Conservation (phyloP, 208 protist species). For the Acanthamoeba lenticulata region DNA sequence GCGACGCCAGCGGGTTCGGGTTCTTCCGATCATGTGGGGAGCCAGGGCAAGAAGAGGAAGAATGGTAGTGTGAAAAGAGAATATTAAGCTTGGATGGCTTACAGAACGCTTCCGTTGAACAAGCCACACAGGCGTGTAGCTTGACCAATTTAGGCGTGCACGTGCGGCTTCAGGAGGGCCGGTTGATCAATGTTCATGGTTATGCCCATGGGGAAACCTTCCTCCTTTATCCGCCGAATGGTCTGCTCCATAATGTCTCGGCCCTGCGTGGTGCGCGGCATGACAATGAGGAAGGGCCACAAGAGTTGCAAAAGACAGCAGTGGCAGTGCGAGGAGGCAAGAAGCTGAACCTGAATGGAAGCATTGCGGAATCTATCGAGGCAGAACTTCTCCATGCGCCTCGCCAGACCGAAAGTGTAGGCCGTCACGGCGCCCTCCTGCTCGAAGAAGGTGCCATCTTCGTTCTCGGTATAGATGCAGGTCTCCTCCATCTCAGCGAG, state of each 20-base stretch:
- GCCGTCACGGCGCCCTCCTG: slow-evolving; percentile 72
- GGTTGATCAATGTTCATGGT: neutral
- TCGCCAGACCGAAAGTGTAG: slow-evolving; percentile 67
- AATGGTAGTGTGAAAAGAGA: neutral
- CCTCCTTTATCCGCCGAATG: neutral
- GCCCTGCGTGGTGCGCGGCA: slow-evolving; percentile 41
- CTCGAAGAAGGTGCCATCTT: slow-evolving; percentile 67
- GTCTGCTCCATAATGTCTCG: slow-evolving; percentile 71
- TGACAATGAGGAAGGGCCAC: too few relatives aligned
- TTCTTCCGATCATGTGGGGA: too few relatives aligned
- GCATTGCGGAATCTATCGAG: slow-evolving; percentile 53
- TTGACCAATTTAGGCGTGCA: neutral
- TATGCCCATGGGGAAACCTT: slow-evolving; percentile 23
- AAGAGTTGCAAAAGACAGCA: too few relatives aligned
- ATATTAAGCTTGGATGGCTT: neutral
- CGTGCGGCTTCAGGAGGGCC: neutral
- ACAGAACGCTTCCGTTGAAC: slow-evolving; percentile 28
- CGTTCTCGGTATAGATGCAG: slow-evolving; percentile 71
- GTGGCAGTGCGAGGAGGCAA: neutral
- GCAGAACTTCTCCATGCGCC: slow-evolving; percentile 69
- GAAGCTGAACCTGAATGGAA: neutral
- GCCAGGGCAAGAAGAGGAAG: too few relatives aligned
- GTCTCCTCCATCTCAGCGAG: slow-evolving; percentile 71
- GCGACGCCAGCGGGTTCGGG: too few relatives aligned
- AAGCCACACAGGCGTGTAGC: neutral